Base-by-base conservation (phyloP, 2,329 filamentous ascomycete genomes). In the Chaetomium sp. region DNA sequence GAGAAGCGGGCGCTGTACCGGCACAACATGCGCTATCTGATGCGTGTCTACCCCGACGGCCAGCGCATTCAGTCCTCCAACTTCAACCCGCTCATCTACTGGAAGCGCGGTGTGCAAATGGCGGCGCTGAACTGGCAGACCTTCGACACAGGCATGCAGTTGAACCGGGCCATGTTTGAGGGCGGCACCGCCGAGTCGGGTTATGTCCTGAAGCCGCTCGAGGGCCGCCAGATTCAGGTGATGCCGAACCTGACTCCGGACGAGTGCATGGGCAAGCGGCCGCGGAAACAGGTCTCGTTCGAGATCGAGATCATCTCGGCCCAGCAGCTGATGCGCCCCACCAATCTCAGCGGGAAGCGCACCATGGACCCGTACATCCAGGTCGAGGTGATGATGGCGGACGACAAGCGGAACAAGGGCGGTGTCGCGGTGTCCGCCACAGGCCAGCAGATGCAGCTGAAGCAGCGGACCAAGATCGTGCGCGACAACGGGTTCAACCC, bases 61-160 rank as follows among this genome's bases (percentile, higher is more conserved):
- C 85, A 84, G 64, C 87, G 94, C 34, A 78, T 97, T 55, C 84
- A 83, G 37, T 97, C 94, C 0, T 89, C 87, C 64, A 99, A 99
- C 72, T 97, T 96, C 67, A 91, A 96, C 66, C 94, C 94, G 1
- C 81, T 96, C 61, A 85, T 87, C 59, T 95, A 94, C 69, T 99
- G 94, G 94, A 86, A 92, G 51, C 86, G 90, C 44, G 94, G 94
- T 36, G 94, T 96, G 14, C 94, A 99, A 72, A 97, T 99, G 92
- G 91, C 88, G 11, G 94, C 94, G 0, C 78, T 97, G 60, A 99
- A 99, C 72, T 97, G 94, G 92, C 94, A 99, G 72, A 97, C 91
- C 0, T 96, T 95, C 67, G 94, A 97, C 68, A 79, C 95, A 14
- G 90, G 91, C 46, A 94, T 96, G 82, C 92, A 97, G 68, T 80